Percentiles rank a stretch among this genome's conserved stretches.
phyloP scores from a whole-genome alignment of 768 basidiomycete genomes.

The Candolleomyces efflorescens region DNA sequence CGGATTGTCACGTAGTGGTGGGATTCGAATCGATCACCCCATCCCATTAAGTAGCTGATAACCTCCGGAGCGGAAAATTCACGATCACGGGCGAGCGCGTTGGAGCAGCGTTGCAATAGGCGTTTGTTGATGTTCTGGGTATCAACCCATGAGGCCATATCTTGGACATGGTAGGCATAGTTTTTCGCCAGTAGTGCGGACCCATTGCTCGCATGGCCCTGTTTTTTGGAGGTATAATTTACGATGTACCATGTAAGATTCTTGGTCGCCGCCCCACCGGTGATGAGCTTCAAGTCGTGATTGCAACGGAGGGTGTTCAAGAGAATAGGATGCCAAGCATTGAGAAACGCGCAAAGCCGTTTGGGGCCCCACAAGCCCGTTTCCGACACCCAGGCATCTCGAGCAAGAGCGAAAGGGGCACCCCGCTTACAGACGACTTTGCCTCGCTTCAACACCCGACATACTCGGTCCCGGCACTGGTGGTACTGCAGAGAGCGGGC shows the following conservation, averaged over 20 bases:
- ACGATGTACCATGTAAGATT: slow-evolving; percentile 34
- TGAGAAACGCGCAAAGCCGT: slow-evolving; percentile 17
- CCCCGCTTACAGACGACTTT: slow-evolving; percentile 27
- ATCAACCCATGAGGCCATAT: slow-evolving; percentile 8
- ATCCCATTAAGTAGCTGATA: slow-evolving; percentile 37
- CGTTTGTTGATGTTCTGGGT: slow-evolving; percentile 16
- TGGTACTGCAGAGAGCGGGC: slow-evolving; percentile 29
- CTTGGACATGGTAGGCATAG: slow-evolving; percentile 21
- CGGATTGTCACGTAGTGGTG: slow-evolving; percentile 32
- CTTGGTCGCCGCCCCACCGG: slow-evolving; percentile 27
- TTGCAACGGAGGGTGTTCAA: slow-evolving; percentile 24
- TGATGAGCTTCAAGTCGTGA: slow-evolving; percentile 35
- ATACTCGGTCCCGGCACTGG: slow-evolving; percentile 20
- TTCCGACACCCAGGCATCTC: slow-evolving; percentile 19
- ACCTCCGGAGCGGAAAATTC: slow-evolving; percentile 36
- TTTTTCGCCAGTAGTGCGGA: slow-evolving; percentile 32
- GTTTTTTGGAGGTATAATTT: slow-evolving; percentile 37
- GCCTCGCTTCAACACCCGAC: slow-evolving; percentile 15
- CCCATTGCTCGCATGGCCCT: slow-evolving; percentile 26
- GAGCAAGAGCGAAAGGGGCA: slow-evolving; percentile 22
- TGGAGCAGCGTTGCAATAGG: slow-evolving; percentile 28
- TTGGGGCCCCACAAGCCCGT: slow-evolving; percentile 26
- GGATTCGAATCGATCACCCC: slow-evolving; percentile 32
- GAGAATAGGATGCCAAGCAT: slow-evolving; percentile 24
- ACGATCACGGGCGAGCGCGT: slow-evolving; percentile 26